Conservation (phyloP, 768 basidiomycete genomes). For the Leucocoprinus leucothites region DNA sequence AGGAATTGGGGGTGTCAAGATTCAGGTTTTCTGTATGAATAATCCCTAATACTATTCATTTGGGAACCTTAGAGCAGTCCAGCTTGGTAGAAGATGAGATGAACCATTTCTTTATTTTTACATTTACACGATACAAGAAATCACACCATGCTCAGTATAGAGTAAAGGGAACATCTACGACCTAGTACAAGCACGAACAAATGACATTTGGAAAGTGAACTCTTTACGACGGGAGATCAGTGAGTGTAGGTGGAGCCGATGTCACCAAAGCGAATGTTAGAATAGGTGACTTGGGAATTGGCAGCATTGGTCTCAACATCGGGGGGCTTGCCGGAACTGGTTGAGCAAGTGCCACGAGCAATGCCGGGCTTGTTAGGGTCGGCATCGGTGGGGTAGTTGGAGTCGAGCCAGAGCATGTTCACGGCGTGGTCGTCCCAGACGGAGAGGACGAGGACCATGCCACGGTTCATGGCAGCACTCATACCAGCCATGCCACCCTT, state of each 20-base stretch:
- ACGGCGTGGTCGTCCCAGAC: constrained; percentile 55
- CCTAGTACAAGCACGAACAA: no score
- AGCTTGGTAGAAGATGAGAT: no score
- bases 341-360: constrained; percentile 7
- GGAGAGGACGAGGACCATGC: constrained; percentile 47
- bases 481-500: constrained; percentile 36
- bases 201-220: neutral
- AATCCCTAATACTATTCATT: neutral
- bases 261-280: constrained; percentile 23
- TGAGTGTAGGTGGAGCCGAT: constrained; percentile 14
- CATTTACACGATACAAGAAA: no score
- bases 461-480: constrained; percentile 31
- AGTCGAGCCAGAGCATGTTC: constrained; percentile 58
- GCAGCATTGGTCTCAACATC: constrained; percentile 15
- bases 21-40: neutral
- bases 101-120: no score
- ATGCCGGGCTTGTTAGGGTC: constrained; percentile 12
- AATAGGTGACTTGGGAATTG: constrained; percentile 20
- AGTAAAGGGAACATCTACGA: no score
- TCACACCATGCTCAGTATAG: no score
- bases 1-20: neutral
- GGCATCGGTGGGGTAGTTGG: constrained; percentile 36
- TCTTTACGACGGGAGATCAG: neutral
- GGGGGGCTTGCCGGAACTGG: constrained; percentile 21
- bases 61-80: constrained; percentile 33